A percentile compares a stretch with the other conserved stretches of the same genome.
Evolutionary conservation across 176 grass and related monocot species (phyloP).

Genomic region (Elaeis guineensis): DNA sequence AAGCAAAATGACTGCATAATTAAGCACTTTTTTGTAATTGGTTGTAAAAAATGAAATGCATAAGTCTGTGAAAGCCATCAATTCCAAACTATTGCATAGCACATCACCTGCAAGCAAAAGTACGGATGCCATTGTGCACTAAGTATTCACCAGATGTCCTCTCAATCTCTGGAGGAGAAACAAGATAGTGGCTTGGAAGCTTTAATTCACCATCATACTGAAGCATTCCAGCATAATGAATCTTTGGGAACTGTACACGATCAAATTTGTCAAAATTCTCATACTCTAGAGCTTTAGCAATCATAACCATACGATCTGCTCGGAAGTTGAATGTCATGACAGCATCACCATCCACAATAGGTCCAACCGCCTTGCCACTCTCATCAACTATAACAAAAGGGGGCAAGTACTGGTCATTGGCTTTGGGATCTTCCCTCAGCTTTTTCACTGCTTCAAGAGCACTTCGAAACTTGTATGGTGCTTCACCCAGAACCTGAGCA

Average conservation of each 20-base stretch:
- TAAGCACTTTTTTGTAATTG: too few relatives aligned
- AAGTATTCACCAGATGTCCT: slow-evolving; percentile 99
- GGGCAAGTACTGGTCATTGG: slow-evolving; percentile 82
- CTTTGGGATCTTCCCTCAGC: slow-evolving; percentile 52
- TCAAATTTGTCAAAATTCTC: slow-evolving; percentile 90
- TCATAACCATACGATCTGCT: slow-evolving; percentile 94
- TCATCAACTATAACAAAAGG: slow-evolving; percentile 95
- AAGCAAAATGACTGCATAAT: too few relatives aligned
- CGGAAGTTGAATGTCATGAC: slow-evolving; percentile 95
- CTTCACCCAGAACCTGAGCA: slow-evolving; percentile 95
- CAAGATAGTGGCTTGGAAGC: slow-evolving; percentile 73
- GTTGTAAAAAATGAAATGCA: too few relatives aligned
- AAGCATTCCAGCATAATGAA: slow-evolving; percentile 88
- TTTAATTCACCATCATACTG: slow-evolving; percentile 92
- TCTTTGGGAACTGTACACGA: slow-evolving; percentile 75
- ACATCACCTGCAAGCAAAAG: slow-evolving; percentile 94
- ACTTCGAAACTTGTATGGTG: slow-evolving; percentile 69
- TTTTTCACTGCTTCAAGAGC: slow-evolving; percentile 93
- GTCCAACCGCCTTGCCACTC: slow-evolving; percentile 72
- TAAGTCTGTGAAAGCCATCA: too few relatives aligned
- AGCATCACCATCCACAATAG: slow-evolving; percentile 86
- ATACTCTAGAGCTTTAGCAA: slow-evolving; percentile 86
- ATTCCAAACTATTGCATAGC: not conserved
- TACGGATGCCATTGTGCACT: slow-evolving; percentile 81
- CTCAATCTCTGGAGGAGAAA: slow-evolving; percentile 84